phyloP scores from a whole-genome alignment of 2,329 filamentous ascomycete genomes.

The Fusarium pilosicola region DNA sequence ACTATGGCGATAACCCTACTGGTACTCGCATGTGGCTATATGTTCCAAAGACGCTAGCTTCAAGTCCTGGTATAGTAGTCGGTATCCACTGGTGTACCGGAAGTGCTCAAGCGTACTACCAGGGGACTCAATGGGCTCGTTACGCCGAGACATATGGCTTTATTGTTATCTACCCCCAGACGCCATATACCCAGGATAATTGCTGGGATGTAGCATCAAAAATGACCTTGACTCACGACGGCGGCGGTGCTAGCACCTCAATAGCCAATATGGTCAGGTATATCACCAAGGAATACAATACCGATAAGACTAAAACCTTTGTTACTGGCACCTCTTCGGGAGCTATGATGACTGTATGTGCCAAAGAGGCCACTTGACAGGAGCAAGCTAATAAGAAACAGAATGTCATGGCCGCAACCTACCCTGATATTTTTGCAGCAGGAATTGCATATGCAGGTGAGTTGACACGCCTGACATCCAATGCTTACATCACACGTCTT shows the following conservation, averaged over 20 bases:
- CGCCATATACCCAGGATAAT: constrained; percentile 47
- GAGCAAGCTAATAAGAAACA: constrained; percentile 30
- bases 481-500: background rate
- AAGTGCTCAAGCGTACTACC: constrained; percentile 62
- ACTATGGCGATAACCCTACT: constrained; percentile 34
- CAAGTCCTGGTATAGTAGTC: constrained; percentile 62
- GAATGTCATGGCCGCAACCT: constrained; percentile 62
- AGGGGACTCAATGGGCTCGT: constrained; percentile 60
- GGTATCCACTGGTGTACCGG: constrained; percentile 68
- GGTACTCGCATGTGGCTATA: constrained; percentile 44
- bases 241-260: constrained; percentile 60
- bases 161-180: constrained; percentile 62
- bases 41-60: constrained; percentile 49
- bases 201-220: constrained; percentile 71
- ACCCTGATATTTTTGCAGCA: constrained; percentile 65
- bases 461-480: rapidly evolving
- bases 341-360: constrained; percentile 40
- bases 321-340: constrained; percentile 52
- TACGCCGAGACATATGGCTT: constrained; percentile 65
- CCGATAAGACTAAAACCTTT: constrained; percentile 59
- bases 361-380: rapidly evolving
- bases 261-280: constrained; percentile 66
- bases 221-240: constrained; percentile 59
- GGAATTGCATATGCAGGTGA: constrained; percentile 61
- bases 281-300: constrained; percentile 57